Evolutionary conservation across 495 filamentous ascomycete species (phyloP).

Genomic region (Penicillium angulare): DNA sequence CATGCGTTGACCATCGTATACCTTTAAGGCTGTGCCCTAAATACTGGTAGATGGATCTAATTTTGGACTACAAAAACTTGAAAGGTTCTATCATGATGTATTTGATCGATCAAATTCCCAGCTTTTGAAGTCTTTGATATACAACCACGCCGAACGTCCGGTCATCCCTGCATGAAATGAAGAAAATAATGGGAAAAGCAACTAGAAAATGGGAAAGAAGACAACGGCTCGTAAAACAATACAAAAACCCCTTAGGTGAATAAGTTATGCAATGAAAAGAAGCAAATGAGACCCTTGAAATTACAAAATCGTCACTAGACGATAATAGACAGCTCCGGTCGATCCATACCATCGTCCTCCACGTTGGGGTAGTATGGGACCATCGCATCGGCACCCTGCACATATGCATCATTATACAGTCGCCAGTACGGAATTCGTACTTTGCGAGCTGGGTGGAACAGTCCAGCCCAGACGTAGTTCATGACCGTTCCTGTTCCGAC

Average conservation of each 20-base stretch:
- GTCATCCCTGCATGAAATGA: constrained; percentile 16
- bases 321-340: constrained; percentile 80
- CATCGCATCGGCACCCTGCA: constrained; percentile 88
- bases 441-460: constrained; percentile 96
- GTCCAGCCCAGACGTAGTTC: constrained; percentile 96
- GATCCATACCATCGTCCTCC: constrained; percentile 69
- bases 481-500: constrained; percentile 87
- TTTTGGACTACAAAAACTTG: no score
- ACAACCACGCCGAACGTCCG: constrained; percentile 31
- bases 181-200: constrained; percentile 13
- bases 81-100: no score
- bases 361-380: constrained; percentile 91
- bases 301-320: constrained; percentile 50
- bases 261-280: constrained; percentile 8
- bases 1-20: no score
- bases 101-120: constrained; percentile 3
- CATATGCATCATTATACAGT: constrained; percentile 96
- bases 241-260: constrained; percentile 11
- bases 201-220: neutral
- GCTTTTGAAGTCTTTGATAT: constrained; percentile 23
- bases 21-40: no score
- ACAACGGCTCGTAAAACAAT: constrained; percentile 24
- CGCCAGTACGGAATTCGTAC: constrained; percentile 92
- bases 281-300: constrained; percentile 14
- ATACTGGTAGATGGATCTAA: no score